These are phyloP conservation scores for Eucalyptus sp. DNA, from an alignment of 345 rosid genomes.

Conservation along the genomic window DNA sequence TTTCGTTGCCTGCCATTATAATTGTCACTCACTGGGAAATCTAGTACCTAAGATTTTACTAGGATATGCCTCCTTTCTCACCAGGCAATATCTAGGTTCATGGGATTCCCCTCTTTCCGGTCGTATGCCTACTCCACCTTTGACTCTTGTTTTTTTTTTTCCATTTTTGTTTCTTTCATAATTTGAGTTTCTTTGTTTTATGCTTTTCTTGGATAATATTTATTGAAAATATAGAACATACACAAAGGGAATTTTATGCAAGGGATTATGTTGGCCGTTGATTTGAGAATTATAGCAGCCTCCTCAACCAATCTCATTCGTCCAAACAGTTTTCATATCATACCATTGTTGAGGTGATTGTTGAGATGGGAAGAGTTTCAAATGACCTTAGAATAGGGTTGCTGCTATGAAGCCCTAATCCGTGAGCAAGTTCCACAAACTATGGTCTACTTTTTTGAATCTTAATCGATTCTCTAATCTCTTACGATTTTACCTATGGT, in stretches of 20 bases:
- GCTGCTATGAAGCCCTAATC: background rate
- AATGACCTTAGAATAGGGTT: background rate
- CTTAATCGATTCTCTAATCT: background rate
- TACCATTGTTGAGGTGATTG: background rate
- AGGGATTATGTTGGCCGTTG: background rate
- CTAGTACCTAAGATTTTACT: background rate
- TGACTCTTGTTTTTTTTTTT: background rate
- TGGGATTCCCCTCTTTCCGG: background rate
- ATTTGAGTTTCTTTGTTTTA: background rate
- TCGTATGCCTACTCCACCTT: background rate
- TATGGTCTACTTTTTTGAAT: background rate
- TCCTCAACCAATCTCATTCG: background rate
- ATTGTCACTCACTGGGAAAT: background rate
- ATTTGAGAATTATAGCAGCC: background rate
- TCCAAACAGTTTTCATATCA: background rate
- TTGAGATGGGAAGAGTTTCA: background rate
- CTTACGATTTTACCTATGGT: background rate
- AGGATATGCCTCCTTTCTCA: background rate
- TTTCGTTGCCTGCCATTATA: background rate
- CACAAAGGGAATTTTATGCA: background rate
- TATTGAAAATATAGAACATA: background rate
- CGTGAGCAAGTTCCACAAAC: background rate
- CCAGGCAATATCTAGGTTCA: background rate
- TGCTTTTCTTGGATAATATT: background rate
- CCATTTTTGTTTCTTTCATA: background rate